Percentiles rank a stretch among this genome's conserved stretches.
Conservation (phyloP, 345 rosid species). For the Cardamine occulta region DNA sequence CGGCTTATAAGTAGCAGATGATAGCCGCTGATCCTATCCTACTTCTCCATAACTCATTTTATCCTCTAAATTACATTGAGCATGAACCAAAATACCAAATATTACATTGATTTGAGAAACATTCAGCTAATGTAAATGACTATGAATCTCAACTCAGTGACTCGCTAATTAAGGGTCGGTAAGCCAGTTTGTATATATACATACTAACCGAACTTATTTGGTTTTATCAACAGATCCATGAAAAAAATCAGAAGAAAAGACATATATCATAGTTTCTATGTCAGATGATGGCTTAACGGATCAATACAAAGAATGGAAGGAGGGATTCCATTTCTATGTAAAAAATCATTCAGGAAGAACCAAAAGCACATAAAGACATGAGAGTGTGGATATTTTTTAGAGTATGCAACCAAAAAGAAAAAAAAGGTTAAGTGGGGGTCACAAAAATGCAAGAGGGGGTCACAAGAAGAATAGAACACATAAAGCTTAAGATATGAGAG, state of each 20-base stretch:
- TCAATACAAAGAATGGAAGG: not conserved
- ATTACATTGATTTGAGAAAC: not conserved
- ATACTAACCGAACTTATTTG: not conserved
- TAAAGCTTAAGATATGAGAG: not conserved
- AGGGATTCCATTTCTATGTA: not conserved
- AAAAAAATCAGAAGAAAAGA: not conserved
- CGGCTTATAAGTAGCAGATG: not conserved
- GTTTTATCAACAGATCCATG: not conserved
- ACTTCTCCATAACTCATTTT: not conserved
- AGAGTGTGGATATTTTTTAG: not conserved
- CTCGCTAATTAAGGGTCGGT: not conserved
- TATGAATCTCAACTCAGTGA: not conserved
- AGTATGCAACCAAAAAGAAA: slow-evolving; percentile 27
- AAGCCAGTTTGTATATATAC: not conserved
- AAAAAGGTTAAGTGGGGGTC: slow-evolving; percentile 11
- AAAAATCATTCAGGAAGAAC: not conserved
- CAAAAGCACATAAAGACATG: slow-evolving; percentile 13
- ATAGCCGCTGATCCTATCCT: not conserved
- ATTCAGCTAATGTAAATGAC: not conserved
- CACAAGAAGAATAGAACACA: slow-evolving; percentile 20
- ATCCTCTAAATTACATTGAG: not conserved
- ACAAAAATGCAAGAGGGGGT: not conserved
- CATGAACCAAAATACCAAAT: not conserved
- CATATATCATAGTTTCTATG: not conserved
- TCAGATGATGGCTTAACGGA: not conserved